phyloP scores from a whole-genome alignment of 140 eudicot species.

The Senecio squalidus region DNA sequence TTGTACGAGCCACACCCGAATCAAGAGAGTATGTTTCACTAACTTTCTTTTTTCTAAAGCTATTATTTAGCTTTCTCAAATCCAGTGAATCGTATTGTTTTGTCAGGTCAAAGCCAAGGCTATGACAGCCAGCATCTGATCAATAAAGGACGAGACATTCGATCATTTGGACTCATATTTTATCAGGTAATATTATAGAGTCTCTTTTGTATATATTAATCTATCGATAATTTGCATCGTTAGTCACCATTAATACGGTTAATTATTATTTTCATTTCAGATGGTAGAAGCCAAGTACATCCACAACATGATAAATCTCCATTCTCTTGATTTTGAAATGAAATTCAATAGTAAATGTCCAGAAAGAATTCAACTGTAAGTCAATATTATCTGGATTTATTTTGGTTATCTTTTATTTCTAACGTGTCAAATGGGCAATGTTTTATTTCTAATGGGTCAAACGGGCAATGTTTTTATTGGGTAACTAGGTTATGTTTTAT shows the following conservation, averaged over 20 bases:
- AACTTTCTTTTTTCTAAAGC: neutral
- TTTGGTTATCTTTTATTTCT: neutral
- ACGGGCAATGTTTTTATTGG: too few species aligned
- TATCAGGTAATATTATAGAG: slow-evolving; percentile 43
- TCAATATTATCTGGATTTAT: neutral
- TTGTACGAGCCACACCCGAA: slow-evolving; percentile 47
- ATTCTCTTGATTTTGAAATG: slow-evolving; percentile 33
- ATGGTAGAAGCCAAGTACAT: slow-evolving; percentile 57
- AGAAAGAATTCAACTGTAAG: slow-evolving; percentile 53
- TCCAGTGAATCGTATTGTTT: slow-evolving; percentile 9
- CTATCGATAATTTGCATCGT: neutral
- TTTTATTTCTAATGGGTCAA: neutral
- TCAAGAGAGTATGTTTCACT: slow-evolving; percentile 39
- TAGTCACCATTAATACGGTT: neutral
- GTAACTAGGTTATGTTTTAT: too few species aligned
- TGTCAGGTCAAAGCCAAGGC: slow-evolving; percentile 28
- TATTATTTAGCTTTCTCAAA: slow-evolving; percentile 5
- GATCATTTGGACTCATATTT: slow-evolving; percentile 47
- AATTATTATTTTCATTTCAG: slow-evolving; percentile 14
- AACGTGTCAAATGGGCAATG: neutral
- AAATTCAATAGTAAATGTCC: slow-evolving; percentile 53
- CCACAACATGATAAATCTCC: slow-evolving; percentile 21
- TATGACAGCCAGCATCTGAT: slow-evolving; percentile 11
- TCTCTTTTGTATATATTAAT: neutral
- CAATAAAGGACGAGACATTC: slow-evolving; percentile 52